Conservation (phyloP, 225 moss, liverwort and hornwort genomes). For the Marchantia polymorpha region DNA sequence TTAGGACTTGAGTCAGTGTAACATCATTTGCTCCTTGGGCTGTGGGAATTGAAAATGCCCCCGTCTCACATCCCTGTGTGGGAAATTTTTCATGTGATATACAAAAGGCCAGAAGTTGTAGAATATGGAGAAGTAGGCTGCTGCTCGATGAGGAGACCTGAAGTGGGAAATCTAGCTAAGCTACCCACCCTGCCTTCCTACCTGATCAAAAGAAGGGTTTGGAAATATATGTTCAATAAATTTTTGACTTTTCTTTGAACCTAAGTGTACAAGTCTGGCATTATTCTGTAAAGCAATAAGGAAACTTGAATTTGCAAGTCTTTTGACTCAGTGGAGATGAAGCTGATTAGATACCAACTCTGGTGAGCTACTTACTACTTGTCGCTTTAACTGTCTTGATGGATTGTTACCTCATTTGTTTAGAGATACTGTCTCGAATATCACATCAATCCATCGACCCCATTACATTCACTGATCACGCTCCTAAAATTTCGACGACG, state of each 20-base stretch:
- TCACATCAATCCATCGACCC: no score
- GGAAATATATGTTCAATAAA: slow-evolving; percentile 13
- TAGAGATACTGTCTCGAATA: no score
- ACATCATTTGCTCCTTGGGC: neutral
- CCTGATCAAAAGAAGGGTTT: neutral
- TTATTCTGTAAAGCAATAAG: neutral
- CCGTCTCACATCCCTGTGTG: neutral
- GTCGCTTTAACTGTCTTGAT: no score
- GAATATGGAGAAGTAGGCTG: slow-evolving; percentile 23
- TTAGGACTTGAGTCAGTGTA: slow-evolving; percentile 3
- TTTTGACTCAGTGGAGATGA: no score
- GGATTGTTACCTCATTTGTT: no score
- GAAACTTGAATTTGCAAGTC: neutral
- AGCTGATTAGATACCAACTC: no score
- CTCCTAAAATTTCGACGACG: no score
- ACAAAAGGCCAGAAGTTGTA: slow-evolving; percentile 22
- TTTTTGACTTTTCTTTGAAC: neutral
- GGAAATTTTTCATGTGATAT: slow-evolving; percentile 9
- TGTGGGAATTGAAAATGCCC: neutral
- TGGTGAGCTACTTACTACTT: no score
- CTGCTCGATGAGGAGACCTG: neutral
- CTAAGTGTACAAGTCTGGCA: neutral
- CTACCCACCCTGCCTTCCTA: neutral
- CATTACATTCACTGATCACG: no score
- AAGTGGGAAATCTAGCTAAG: slow-evolving; percentile 16